These are phyloP conservation scores for Jacaranda mimosifolia DNA, from an alignment of 257 asterid genomes.

Conservation along the genomic window DNA sequence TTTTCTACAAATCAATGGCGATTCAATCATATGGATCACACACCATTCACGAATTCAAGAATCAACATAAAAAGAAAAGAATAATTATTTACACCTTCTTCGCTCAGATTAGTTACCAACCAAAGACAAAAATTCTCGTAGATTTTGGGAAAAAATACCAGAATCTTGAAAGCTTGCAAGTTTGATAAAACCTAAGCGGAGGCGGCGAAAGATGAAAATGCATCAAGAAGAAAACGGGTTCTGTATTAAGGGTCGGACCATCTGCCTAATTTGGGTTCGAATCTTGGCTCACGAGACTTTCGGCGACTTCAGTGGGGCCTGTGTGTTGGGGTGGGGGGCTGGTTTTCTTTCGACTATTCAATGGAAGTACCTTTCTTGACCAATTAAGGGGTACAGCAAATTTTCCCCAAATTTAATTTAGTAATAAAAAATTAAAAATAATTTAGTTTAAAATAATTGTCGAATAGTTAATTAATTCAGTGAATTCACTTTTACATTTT, in stretches of 20 bases:
- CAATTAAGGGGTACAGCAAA: too few species aligned
- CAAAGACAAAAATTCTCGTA: background rate
- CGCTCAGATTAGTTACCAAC: slow-evolving; percentile 2
- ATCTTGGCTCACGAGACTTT: too few species aligned
- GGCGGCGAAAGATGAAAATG: slow-evolving; percentile 43
- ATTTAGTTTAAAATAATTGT: too few species aligned
- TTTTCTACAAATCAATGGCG: slow-evolving; percentile 38
- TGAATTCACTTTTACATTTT: too few species aligned
- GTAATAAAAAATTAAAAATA: too few species aligned
- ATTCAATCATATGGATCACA: slow-evolving; percentile 47
- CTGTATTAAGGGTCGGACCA: background rate
- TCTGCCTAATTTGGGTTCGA: slow-evolving; percentile 23
- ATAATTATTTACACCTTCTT: background rate
- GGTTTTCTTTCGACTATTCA: too few species aligned
- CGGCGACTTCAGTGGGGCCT: too few species aligned
- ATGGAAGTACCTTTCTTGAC: background rate
- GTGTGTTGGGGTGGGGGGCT: too few species aligned
- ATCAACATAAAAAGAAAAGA: background rate
- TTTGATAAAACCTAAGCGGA: slow-evolving; percentile 38
- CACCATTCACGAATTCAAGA: slow-evolving; percentile 27
- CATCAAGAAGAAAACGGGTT: slow-evolving; percentile 16
- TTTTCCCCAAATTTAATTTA: too few species aligned
- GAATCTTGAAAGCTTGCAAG: background rate
- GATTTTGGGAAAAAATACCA: background rate
- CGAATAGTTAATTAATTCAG: too few species aligned